A percentile compares a stretch with the other conserved stretches of the same genome.
Conservation (phyloP, 2,329 filamentous ascomycete genomes). For the Sclerotinia sclerotiorum region DNA sequence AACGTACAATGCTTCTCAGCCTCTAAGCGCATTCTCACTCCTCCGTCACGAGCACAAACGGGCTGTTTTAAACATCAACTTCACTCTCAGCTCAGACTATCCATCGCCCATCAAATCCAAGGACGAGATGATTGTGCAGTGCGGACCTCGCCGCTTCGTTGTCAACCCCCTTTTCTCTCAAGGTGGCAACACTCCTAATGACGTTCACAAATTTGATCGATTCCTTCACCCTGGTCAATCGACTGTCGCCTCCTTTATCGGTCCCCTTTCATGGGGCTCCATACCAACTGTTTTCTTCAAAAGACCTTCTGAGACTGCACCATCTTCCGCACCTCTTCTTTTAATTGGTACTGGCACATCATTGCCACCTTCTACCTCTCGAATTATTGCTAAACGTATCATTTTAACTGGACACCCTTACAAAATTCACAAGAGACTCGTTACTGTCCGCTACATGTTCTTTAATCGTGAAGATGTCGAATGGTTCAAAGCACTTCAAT, state of each 20-base stretch:
- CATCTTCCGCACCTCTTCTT: slow-evolving; percentile 55
- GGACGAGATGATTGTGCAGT: slow-evolving; percentile 88
- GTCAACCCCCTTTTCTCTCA: slow-evolving; percentile 91
- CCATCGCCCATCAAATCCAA: slow-evolving; percentile 81
- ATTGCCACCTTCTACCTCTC: slow-evolving; percentile 70
- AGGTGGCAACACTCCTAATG: slow-evolving; percentile 86
- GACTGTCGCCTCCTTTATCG: slow-evolving; percentile 85
- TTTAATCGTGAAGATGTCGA: slow-evolving; percentile 93
- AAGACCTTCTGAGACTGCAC: slow-evolving; percentile 47
- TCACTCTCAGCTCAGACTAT: slow-evolving; percentile 79
- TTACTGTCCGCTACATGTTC: slow-evolving; percentile 99
- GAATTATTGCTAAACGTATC: slow-evolving; percentile 90
- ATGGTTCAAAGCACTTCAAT: slow-evolving; percentile 95
- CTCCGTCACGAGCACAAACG: slow-evolving; percentile 94
- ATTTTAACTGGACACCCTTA: slow-evolving; percentile 94
- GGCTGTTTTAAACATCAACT: slow-evolving; percentile 83
- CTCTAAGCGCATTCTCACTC: slow-evolving; percentile 78
- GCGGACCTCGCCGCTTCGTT: slow-evolving; percentile 80
- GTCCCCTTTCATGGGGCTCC: slow-evolving; percentile 87
- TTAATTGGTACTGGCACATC: slow-evolving; percentile 87
- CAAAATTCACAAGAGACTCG: slow-evolving; percentile 97
- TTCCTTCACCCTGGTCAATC: slow-evolving; percentile 89
- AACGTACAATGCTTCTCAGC: slow-evolving; percentile 54
- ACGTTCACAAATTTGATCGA: slow-evolving; percentile 95
- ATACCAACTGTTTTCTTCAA: slow-evolving; percentile 90